phyloP scores from a whole-genome alignment of 116 monocot species.

The Cymodocea nodosa region DNA sequence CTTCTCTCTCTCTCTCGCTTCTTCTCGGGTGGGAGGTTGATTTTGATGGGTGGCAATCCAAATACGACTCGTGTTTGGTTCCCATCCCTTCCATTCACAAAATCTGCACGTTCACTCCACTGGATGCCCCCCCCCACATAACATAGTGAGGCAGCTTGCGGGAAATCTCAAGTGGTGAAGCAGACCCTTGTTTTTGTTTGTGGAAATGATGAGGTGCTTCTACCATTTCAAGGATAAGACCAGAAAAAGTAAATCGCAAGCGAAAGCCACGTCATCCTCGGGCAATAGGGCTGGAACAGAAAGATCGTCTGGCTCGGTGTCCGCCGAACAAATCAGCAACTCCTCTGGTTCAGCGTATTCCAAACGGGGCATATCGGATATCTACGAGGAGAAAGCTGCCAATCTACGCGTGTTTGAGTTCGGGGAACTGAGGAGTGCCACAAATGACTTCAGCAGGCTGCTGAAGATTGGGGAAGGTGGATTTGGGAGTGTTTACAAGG shows the following conservation, averaged over 20 bases:
- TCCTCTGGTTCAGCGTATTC: slow-evolving; percentile 36
- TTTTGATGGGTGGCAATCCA: no score
- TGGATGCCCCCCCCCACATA: no score
- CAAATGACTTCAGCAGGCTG: slow-evolving; percentile 50
- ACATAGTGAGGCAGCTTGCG: neutral
- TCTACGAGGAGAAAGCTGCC: slow-evolving; percentile 49
- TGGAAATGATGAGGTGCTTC: slow-evolving; percentile 32
- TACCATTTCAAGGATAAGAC: slow-evolving; percentile 15
- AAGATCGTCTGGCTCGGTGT: slow-evolving; percentile 17
- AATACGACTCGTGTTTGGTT: no score
- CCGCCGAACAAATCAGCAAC: slow-evolving; percentile 19
- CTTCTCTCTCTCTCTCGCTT: no score
- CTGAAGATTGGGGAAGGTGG: slow-evolving; percentile 83
- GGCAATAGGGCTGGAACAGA: slow-evolving; percentile 2
- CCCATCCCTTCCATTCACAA: no score
- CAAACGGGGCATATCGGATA: slow-evolving; percentile 38
- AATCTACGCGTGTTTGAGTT: slow-evolving; percentile 44
- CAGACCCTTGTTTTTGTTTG: neutral
- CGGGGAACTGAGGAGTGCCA: slow-evolving; percentile 45
- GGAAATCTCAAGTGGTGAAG: neutral
- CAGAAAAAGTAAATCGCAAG: neutral
- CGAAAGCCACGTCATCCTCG: slow-evolving; percentile 8
- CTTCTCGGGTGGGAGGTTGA: no score
- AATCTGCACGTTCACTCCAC: no score
- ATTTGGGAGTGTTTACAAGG: slow-evolving; percentile 80